These are phyloP conservation scores for Pseudomonodictys pantanalensis DNA, from an alignment of 495 filamentous ascomycete genomes.

Conservation along the genomic window DNA sequence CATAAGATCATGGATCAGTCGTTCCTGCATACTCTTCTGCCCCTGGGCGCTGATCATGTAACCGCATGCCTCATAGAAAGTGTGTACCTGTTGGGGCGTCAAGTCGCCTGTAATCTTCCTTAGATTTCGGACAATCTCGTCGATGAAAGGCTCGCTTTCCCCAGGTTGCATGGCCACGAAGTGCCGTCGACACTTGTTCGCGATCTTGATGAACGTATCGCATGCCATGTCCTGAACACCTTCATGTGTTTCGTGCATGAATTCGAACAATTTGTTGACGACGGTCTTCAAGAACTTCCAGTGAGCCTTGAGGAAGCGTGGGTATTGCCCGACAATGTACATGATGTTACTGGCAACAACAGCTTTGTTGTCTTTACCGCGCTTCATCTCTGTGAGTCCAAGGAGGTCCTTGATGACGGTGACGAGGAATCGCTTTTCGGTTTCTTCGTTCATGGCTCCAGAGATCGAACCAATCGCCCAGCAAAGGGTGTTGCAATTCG, in stretches of 20 bases:
- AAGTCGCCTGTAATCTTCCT: slow-evolving; percentile 92
- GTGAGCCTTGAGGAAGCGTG: slow-evolving; percentile 95
- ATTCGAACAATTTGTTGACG: slow-evolving; percentile 99
- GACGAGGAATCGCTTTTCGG: slow-evolving; percentile 95
- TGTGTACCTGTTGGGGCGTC: slow-evolving; percentile 94
- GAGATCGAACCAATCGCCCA: slow-evolving; percentile 99
- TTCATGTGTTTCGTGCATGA: slow-evolving; percentile 99
- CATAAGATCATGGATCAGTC: slow-evolving; percentile 91
- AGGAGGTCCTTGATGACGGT: slow-evolving; percentile 98
- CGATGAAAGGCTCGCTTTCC: slow-evolving; percentile 93
- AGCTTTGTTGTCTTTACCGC: slow-evolving; percentile 98
- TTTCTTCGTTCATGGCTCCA: slow-evolving; percentile 98
- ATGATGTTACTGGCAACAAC: slow-evolving; percentile 99
- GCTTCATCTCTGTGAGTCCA: slow-evolving; percentile 98
- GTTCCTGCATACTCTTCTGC: slow-evolving; percentile 84
- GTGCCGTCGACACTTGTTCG: slow-evolving; percentile 94
- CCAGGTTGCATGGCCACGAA: slow-evolving; percentile 95
- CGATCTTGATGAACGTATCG: slow-evolving; percentile 99
- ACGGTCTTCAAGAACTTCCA: slow-evolving; percentile 99
- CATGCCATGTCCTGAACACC: slow-evolving; percentile 99
- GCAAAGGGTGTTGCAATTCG: slow-evolving; percentile 98
- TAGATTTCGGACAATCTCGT: slow-evolving; percentile 95
- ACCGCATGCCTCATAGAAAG: slow-evolving; percentile 98
- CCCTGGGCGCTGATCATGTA: slow-evolving; percentile 99
- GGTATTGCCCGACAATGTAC: slow-evolving; percentile 99